These are phyloP conservation scores for Geotrichum candidum DNA, from an alignment of 1,139 yeast genomes.

Conservation along the genomic window DNA sequence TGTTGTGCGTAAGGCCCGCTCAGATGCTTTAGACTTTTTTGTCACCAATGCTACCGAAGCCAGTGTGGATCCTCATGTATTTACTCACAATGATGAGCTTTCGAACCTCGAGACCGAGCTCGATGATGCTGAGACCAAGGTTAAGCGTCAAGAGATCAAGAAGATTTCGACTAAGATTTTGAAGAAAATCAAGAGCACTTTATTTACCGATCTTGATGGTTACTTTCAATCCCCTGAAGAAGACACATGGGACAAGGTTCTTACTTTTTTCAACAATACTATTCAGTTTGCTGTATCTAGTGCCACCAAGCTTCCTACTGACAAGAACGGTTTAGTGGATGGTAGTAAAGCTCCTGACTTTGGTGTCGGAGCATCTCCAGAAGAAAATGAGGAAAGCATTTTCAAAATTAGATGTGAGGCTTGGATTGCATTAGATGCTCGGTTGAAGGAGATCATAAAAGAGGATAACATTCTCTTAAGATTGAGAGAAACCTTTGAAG, in stretches of 20 bases:
- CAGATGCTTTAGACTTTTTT: conserved; percentile 21
- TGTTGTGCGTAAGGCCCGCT: conserved; percentile 18
- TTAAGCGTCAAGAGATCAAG: conserved; percentile 33
- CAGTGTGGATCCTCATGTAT: conserved; percentile 27
- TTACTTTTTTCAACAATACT: conserved; percentile 44
- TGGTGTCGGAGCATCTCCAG: conserved; percentile 50
- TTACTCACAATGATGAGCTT: conserved; percentile 23
- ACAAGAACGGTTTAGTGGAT: neutral
- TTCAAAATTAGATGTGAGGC: conserved; percentile 47
- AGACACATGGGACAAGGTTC: conserved; percentile 58
- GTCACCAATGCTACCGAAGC: conserved; percentile 24
- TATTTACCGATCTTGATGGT: conserved; percentile 30
- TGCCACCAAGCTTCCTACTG: conserved; percentile 22
- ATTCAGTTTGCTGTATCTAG: conserved; percentile 32
- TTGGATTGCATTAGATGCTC: conserved; percentile 60
- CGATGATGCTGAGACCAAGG: conserved; percentile 25
- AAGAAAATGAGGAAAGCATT: conserved; percentile 41
- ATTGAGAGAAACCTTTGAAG: conserved; percentile 59
- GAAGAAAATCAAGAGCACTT: conserved; percentile 26
- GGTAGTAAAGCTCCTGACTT: conserved; percentile 45
- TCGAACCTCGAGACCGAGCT: conserved; percentile 28
- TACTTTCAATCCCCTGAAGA: conserved; percentile 40
- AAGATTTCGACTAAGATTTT: conserved; percentile 31
- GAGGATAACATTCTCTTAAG: conserved; percentile 34
- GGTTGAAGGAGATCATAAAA: conserved; percentile 48